Base-by-base conservation (phyloP, 257 asterid genomes). In the Ocimum tenuiflorum region DNA sequence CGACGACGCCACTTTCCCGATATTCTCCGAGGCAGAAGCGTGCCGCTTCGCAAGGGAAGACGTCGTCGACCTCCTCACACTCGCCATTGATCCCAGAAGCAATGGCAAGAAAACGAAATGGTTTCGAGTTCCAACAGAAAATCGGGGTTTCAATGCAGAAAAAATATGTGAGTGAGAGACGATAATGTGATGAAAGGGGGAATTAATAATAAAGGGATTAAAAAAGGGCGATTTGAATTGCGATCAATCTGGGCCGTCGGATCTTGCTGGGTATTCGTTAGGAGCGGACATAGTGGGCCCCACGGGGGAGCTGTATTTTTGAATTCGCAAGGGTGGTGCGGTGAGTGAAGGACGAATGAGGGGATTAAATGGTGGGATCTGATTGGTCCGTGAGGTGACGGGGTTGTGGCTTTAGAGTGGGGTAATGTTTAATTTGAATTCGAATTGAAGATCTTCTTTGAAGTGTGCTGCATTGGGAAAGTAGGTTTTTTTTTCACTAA, bases 11-110 rank as follows among this genome's bases (percentile, higher is more conserved):
- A 72, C 74, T 68, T 84, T 84, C 23, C 78, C 83, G 7, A 13
- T 23, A 78, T 51, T 80, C 57, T 84, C 86, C 38, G 87, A 70
- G 9, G 82, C 73, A 2, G 95, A 77, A 0, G 86, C 85, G n/a
- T 91, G 79, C 55, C 89, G 85, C 43, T 87, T 85, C 63, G 88
- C 86, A 59, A 84, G 60, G 13, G 92, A 85, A 70, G 96, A 83
- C 73, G 91, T 69, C 55, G 96, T 78, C 50, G 79, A 69, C 75
- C 86, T 77, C 54, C 86, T 77, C 8, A 61, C 45, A 46, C 82
- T 82, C 77, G 88, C 81, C 88, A 82, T 82, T n/a, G 72, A 20
- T 36, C 22, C 31, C 3, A 19, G 19, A 18, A 38, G 35, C 72
- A 67, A 72, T 24, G 78, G 74, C 78, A 45, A 54, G 66, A 47